Conservation (phyloP, 164 flowering plant genomes). For the Hamamelis virginiana region DNA sequence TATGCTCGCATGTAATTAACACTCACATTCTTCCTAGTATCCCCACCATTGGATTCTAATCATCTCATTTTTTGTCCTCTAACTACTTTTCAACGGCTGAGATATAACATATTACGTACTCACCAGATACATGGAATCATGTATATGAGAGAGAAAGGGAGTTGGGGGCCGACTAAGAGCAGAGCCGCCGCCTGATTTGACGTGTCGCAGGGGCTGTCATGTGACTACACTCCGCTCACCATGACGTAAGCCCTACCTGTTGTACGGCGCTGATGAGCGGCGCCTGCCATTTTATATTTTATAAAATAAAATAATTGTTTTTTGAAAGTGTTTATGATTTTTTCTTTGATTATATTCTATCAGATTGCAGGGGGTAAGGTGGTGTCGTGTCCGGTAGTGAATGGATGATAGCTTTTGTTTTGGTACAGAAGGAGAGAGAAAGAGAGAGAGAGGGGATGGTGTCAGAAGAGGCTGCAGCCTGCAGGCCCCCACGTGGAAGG, state of each 20-base stretch:
- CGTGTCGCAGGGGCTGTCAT: slow-evolving; percentile 36
- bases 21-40: not conserved
- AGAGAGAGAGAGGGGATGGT: slow-evolving; percentile 9
- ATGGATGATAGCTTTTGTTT: slow-evolving; percentile 21
- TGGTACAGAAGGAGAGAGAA: not conserved
- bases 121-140: no score
- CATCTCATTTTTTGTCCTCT: no score
- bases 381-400: slow-evolving; percentile 23
- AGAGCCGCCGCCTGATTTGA: slow-evolving; percentile 67
- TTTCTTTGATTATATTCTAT: not conserved
- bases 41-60: slow-evolving; percentile 8
- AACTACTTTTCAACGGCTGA: not conserved
- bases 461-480: slow-evolving; percentile 15
- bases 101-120: not conserved
- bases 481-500: slow-evolving; percentile 33
- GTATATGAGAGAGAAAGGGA: no score
- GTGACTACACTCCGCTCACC: slow-evolving; percentile 20
- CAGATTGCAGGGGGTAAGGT: not conserved
- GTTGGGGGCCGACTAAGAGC: not conserved
- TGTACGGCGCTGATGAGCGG: slow-evolving; percentile 38
- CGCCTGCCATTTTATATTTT: slow-evolving; percentile 25
- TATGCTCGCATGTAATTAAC: no score
- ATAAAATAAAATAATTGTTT: not conserved
- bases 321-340: not conserved
- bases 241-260: slow-evolving; percentile 51